phyloP scores from a whole-genome alignment of 257 asterid genomes.

The Rehmannia glutinosa region DNA sequence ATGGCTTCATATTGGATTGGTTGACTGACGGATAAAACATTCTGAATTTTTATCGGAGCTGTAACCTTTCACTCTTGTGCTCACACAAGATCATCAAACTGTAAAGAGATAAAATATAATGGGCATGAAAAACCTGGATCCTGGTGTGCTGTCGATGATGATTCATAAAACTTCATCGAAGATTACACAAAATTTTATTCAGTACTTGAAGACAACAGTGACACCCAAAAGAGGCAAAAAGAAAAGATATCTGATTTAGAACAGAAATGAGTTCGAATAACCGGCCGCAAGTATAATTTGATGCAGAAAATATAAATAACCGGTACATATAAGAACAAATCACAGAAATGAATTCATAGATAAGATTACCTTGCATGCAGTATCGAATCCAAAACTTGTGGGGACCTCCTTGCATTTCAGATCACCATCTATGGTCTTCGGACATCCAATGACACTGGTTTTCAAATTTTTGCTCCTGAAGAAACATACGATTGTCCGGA shows the following conservation, averaged over 20 bases:
- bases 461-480: conserved; percentile 81
- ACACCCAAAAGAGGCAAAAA: not conserved
- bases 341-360: not conserved
- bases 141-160: too few relatives aligned
- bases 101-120: too few relatives aligned
- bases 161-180: too few relatives aligned
- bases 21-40: too few relatives aligned
- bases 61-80: too few relatives aligned
- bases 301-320: not conserved
- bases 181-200: not conserved
- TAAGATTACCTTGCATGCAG: conserved; percentile 93
- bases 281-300: not conserved
- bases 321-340: not conserved
- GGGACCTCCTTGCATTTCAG: conserved; percentile 95
- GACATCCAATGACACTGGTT: conserved; percentile 94
- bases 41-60: too few relatives aligned
- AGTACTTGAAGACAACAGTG: not conserved
- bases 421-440: conserved; percentile 98
- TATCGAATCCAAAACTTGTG: conserved; percentile 93
- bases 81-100: too few relatives aligned
- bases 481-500: not conserved
- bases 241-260: not conserved
- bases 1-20: too few relatives aligned
- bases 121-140: too few relatives aligned
- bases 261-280: not conserved